Base-by-base conservation (phyloP, 1,284 basidiomycete genomes). In the Phaffia rhodozyma region DNA sequence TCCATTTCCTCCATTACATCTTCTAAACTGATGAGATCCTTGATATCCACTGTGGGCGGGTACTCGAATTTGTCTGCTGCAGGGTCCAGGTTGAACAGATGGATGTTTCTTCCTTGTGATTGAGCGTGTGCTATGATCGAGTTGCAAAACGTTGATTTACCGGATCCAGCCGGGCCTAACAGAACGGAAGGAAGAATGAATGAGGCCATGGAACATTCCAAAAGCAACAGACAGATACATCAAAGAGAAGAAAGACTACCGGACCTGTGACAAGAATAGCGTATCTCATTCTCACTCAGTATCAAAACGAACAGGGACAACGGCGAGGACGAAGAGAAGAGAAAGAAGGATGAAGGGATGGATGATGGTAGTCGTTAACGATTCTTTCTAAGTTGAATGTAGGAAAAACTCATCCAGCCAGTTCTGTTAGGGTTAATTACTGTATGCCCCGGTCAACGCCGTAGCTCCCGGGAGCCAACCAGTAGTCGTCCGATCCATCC, bases 21-120 rank as follows among this genome's bases (percentile, higher is more conserved):
- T 67, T 96, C 85, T 57, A 99, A 78, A 62, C 86, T 88, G 71
- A 99, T 86, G 61, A 99, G 80, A 72, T 98, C 91, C 61, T 87
- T 84, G 74, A 99, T 97, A 77, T 99, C 94, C 69, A 99, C 88
- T 23, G 83, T 83, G 1, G 96, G 96, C 69, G 88, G 85, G 72
- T 92, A 89, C 75, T 97, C 92, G 74, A 97, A 97, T 65, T 87
- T 86, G 67, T 90, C 85, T 0, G 96, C 96, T 0, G 96, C 96
- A 9, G 96, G 96, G 75, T 98, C 96, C 68, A 98, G 84, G 76
- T 98, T 99, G 75, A 98, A 90, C 61, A 97, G 85, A 78, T 98
- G 92, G 0, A 86, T 87, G 1, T 85, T 85, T 7, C 96, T 83
- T 66, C 85, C 88, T 55, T 91, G 80, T 0, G 88, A 83, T 67